Base-by-base conservation (phyloP, 2,329 filamentous ascomycete genomes). In the Macroventuria anomochaeta region DNA sequence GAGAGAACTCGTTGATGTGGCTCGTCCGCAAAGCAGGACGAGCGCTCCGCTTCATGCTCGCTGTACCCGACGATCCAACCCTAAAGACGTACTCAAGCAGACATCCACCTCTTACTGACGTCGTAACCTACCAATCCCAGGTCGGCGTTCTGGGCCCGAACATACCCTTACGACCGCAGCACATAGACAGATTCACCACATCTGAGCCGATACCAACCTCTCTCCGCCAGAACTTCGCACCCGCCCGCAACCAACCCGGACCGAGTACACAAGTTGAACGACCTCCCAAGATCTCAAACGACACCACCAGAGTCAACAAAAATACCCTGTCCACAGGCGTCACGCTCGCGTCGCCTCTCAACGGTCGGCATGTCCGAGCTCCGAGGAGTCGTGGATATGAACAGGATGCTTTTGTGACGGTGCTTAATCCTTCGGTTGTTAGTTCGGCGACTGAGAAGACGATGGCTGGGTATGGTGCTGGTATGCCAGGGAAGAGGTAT, bases 1-100 rank as follows among this genome's bases (percentile, higher is more conserved):
- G 12, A 15, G 13, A n/a, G 8, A 40, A 21, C 11, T 31, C 29
- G 2, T 6, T 54, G 0, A 25, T 18, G 7, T 29, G 17, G 28
- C 5, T 43, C 1, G 6, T 51, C 32, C 15, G 48, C 43, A 44
- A 31, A 8, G 43, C 41, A 2, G 52, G 53, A 34, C 61, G 46
- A 39, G 43, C 61, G 3, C 32, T 53, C 5, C 59, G 64, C 11
- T 54, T 48, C 18, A 23, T 64, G 6, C 53, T 67, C n/a, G 47
- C 57, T 7, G 51, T 53, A 15, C 58, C 63, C 2, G 51, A 49
- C 2, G 46, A 59, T 15, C 37, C 49, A 13, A 49, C 47, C 7
- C 37, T 47, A 2, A 62, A 62, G 20, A 58, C 57, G 7, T 41
- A 41, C 25, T 59, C 59, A n/a, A 46, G 20, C 8, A 51, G 43